Evolutionary conservation across 495 filamentous ascomycete genomes (phyloP).

Genomic region (Hypoxylon intermedium): DNA sequence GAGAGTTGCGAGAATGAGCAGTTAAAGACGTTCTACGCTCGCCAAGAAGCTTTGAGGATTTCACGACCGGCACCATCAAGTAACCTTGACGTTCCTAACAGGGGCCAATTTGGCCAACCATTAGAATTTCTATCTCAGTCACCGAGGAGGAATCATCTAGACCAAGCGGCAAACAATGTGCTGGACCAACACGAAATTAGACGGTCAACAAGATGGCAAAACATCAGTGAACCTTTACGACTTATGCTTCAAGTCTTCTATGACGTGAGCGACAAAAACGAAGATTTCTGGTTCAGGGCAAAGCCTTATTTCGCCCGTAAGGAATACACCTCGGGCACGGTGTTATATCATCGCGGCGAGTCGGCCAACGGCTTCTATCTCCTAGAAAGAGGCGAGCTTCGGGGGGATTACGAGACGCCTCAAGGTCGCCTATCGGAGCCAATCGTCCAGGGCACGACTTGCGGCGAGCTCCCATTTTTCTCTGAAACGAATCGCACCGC

Average conservation of each 20-base stretch:
- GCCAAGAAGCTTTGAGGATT: conserved; percentile 51
- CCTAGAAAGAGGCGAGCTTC: conserved; percentile 86
- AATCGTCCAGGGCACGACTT: conserved; percentile 93
- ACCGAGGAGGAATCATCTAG: conserved; percentile 77
- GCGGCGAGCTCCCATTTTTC: conserved; percentile 96
- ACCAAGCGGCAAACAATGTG: conserved; percentile 76
- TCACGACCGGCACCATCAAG: conserved; percentile 46
- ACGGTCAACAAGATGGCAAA: conserved; percentile 68
- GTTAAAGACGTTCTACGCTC: conserved; percentile 80
- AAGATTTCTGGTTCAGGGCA: conserved; percentile 91
- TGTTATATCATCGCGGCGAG: conserved; percentile 78
- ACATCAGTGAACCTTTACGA: conserved; percentile 85
- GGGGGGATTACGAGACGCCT: conserved; percentile 86
- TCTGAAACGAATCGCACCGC: conserved; percentile 84
- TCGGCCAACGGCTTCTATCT: conserved; percentile 82
- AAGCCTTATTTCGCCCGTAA: conserved; percentile 73
- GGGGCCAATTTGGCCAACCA: conserved; percentile 25
- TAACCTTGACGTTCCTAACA: conserved; percentile 62
- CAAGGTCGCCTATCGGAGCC: conserved; percentile 89
- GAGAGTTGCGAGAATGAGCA: conserved; percentile 96
- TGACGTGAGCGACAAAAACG: conserved; percentile 78
- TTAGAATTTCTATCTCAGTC: conserved; percentile 69
- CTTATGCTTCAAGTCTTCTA: conserved; percentile 93
- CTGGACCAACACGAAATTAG: conserved; percentile 62
- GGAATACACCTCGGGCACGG: conserved; percentile 69